Conservation (phyloP, 2,329 filamentous ascomycete species). For the Aureobasidium uvarum region DNA sequence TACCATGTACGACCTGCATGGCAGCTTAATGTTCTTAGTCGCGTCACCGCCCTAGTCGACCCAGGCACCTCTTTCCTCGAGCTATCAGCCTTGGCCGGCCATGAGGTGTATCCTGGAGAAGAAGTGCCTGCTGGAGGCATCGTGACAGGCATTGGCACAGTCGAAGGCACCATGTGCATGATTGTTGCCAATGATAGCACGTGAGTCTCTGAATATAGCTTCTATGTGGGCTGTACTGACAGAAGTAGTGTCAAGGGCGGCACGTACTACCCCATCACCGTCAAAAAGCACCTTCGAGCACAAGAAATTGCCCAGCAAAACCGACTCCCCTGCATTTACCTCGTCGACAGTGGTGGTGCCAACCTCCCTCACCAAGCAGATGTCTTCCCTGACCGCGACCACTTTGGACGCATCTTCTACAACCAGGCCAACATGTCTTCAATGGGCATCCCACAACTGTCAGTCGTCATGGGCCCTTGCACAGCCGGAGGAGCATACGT, state of each 20-base stretch:
- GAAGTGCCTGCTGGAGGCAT: constrained; percentile 88
- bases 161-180: constrained; percentile 88
- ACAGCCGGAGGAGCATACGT: constrained; percentile 96
- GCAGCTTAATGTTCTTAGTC: constrained; percentile 37
- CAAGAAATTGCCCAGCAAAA: constrained; percentile 92
- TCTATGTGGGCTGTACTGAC: background rate
- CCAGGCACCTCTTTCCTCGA: constrained; percentile 88
- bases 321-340: constrained; percentile 79
- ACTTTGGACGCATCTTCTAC: constrained; percentile 97
- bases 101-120: constrained; percentile 81
- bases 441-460: constrained; percentile 84
- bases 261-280: constrained; percentile 94
- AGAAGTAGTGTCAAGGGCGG: constrained; percentile 74
- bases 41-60: constrained; percentile 82
- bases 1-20: background rate
- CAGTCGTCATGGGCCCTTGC: constrained; percentile 95
- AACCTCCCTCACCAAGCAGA: constrained; percentile 94
- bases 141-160: constrained; percentile 85
- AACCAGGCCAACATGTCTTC: constrained; percentile 95
- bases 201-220: constrained; percentile 29
- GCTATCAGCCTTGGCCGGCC: constrained; percentile 84
- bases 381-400: constrained; percentile 91
- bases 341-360: constrained; percentile 93
- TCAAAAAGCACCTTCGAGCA: constrained; percentile 94
- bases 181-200: constrained; percentile 96